Percentiles rank a stretch among this genome's conserved stretches.
Conservation (phyloP, 1,284 basidiomycete species). For the Meira miltonrushii region DNA sequence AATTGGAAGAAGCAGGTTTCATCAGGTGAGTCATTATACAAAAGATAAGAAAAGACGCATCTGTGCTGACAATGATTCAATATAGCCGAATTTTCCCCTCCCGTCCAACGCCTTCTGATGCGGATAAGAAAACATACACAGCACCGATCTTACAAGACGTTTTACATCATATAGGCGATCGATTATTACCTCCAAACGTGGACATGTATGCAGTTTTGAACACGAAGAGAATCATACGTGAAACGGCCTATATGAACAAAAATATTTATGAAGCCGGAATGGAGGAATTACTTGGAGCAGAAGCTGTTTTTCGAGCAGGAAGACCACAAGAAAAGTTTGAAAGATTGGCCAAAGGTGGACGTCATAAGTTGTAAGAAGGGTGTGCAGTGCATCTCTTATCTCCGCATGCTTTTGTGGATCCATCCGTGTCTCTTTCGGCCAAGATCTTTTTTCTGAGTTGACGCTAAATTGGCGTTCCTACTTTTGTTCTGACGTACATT, state of each 20-base stretch:
- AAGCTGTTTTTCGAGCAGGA: slow-evolving; percentile 26
- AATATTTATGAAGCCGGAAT: neutral
- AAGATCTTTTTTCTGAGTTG: no score
- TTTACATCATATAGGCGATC: slow-evolving; percentile 19
- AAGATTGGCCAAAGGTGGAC: slow-evolving; percentile 24
- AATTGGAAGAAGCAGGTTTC: slow-evolving; percentile 29
- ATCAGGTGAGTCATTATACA: slow-evolving; percentile 19
- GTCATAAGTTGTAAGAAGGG: slow-evolving; percentile 26
- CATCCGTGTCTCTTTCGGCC: no score
- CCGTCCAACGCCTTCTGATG: slow-evolving; percentile 7
- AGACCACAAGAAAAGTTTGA: slow-evolving; percentile 24
- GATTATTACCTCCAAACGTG: slow-evolving; percentile 24
- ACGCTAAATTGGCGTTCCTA: no score
- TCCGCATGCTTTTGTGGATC: no score
- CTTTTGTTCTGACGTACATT: no score
- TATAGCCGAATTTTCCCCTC: slow-evolving; percentile 18
- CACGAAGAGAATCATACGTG: slow-evolving; percentile 31
- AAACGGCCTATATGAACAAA: slow-evolving; percentile 25
- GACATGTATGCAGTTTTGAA: slow-evolving; percentile 30
- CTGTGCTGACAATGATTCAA: no score
- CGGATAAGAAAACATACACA: slow-evolving; percentile 13
- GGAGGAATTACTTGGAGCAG: slow-evolving; percentile 22
- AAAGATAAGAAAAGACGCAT: no score
- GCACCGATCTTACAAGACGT: slow-evolving; percentile 25
- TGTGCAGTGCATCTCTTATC: no score